A percentile compares a stretch with the other conserved stretches of the same genome.
phyloP scores from a whole-genome alignment of 352 stramenopile species.

The Globisporangium canariense region DNA sequence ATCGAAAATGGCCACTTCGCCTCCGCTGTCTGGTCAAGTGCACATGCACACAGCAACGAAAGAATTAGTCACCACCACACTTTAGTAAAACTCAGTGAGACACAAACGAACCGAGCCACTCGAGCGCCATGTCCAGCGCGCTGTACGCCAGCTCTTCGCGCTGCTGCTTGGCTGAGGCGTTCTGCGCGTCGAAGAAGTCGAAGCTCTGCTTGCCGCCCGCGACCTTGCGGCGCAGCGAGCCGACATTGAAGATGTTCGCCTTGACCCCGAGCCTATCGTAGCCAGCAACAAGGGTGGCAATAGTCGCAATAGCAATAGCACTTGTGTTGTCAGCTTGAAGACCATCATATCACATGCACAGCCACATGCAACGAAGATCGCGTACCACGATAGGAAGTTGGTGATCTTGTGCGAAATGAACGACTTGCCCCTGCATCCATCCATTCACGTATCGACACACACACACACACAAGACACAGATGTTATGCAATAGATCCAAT shows the following conservation, averaged over 20 bases:
- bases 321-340: neutral
- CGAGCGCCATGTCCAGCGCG: conserved; percentile 31
- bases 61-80: no score
- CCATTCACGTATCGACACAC: neutral
- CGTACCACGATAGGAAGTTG: conserved; percentile 43
- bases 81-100: neutral
- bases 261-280: conserved; percentile 31
- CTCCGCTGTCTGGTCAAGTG: conserved; percentile 22
- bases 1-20: conserved; percentile 74
- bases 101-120: conserved; percentile 29
- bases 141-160: conserved; percentile 66
- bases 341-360: neutral
- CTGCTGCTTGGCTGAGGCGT: conserved; percentile 52
- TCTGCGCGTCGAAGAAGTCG: conserved; percentile 85
- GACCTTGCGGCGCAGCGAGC: conserved; percentile 85
- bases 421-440: conserved; percentile 69
- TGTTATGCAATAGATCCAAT: neutral
- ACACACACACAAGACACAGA: neutral
- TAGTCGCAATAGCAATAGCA: neutral
- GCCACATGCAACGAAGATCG: no score
- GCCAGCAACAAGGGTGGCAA: neutral
- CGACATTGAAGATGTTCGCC: conserved; percentile 89
- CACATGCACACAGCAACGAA: neutral
- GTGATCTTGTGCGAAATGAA: conserved; percentile 87
- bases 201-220: conserved; percentile 49